phyloP scores from a whole-genome alignment of 139 green algal species.

The Chlorella sp. region DNA sequence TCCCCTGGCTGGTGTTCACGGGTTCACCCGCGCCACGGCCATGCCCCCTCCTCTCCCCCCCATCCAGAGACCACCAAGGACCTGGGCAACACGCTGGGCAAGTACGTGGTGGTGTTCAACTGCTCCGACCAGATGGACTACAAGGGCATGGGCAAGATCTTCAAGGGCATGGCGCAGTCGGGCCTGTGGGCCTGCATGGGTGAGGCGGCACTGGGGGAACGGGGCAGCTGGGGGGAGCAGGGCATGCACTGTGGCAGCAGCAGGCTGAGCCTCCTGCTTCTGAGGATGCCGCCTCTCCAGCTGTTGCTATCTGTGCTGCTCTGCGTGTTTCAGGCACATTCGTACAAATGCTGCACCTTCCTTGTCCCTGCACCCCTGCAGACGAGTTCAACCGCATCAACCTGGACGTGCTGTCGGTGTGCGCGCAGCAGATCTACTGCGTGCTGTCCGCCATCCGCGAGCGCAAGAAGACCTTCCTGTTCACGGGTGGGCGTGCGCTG shows the following conservation, averaged over 20 bases:
- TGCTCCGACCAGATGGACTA: conserved; percentile 98
- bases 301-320: too few species aligned
- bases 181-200: conserved; percentile 95
- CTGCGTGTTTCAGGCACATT: too few species aligned
- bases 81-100: conserved; percentile 93
- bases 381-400: conserved; percentile 99
- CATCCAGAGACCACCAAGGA: conserved; percentile 93
- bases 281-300: too few species aligned
- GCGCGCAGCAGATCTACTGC: conserved; percentile 96
- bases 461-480: conserved; percentile 90
- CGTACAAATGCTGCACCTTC: too few species aligned
- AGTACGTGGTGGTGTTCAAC: conserved; percentile 99
- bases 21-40: too few species aligned
- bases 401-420: conserved; percentile 95
- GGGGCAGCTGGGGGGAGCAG: too few species aligned
- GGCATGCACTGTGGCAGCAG: too few species aligned
- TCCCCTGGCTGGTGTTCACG: too few species aligned
- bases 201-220: too few species aligned
- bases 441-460: conserved; percentile 92
- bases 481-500: conserved; percentile 65
- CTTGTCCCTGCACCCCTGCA: too few species aligned
- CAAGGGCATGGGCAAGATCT: conserved; percentile 98
- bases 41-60: not conserved
- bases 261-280: too few species aligned
- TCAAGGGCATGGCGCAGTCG: conserved; percentile 93